Evolutionary conservation across 106 monocot genomes (phyloP).

Genomic region (Cymbidium sinense): DNA sequence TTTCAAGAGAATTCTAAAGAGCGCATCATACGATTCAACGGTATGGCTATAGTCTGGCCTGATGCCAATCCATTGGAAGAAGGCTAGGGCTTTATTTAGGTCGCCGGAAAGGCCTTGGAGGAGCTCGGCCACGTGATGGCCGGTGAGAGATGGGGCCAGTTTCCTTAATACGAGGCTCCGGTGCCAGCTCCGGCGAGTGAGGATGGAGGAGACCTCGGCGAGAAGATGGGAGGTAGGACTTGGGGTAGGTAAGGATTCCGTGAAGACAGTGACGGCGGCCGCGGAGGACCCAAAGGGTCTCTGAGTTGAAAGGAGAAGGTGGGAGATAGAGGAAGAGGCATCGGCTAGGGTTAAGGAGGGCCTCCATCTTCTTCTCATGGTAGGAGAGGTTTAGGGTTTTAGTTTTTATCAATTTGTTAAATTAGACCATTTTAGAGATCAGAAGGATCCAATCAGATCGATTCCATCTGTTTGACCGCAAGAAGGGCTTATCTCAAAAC

Average conservation of each 20-base stretch:
- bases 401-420: too few species aligned
- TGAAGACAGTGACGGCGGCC: neutral
- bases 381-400: neutral
- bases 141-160: slow-evolving; percentile 40
- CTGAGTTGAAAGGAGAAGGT: neutral
- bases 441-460: too few species aligned
- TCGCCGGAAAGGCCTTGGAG: slow-evolving; percentile 25
- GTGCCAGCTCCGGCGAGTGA: slow-evolving; percentile 37
- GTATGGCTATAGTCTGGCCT: slow-evolving; percentile 43
- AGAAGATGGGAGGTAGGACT: neutral
- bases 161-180: slow-evolving; percentile 16
- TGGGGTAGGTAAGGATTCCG: neutral
- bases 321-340: neutral
- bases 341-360: neutral
- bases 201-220: slow-evolving; percentile 25
- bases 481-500: too few species aligned
- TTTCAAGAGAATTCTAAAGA: slow-evolving; percentile 31
- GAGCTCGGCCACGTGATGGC: slow-evolving; percentile 39
- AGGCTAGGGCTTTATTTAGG: slow-evolving; percentile 33
- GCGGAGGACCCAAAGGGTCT: neutral
- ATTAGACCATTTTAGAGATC: too few species aligned
- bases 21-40: slow-evolving; percentile 42
- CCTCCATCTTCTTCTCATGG: slow-evolving; percentile 2
- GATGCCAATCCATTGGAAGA: slow-evolving; percentile 54
- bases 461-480: too few species aligned